A percentile compares a stretch with the other conserved stretches of the same genome.
These are phyloP conservation scores for Entonaema liquescens DNA, from an alignment of 495 filamentous ascomycete genomes.

Conservation along the genomic window DNA sequence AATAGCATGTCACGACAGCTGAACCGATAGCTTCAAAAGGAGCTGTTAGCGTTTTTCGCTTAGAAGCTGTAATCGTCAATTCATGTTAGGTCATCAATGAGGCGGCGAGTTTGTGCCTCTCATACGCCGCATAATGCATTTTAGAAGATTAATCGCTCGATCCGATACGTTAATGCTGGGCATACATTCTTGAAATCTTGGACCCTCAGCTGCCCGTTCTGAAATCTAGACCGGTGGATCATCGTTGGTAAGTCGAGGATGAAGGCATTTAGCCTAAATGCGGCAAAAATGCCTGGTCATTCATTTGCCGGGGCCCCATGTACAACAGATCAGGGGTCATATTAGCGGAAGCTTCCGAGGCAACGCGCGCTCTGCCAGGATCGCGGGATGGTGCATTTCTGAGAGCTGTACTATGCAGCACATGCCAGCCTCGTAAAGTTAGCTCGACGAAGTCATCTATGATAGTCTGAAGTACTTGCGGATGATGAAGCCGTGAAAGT, in stretches of 20 bases:
- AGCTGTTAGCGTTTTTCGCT: constrained; percentile 18
- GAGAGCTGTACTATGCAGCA: constrained; percentile 8
- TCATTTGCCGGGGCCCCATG: constrained; percentile 34
- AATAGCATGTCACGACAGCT: neutral
- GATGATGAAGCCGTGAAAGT: constrained; percentile 19
- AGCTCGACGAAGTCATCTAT: constrained; percentile 7
- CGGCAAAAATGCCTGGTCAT: constrained; percentile 34
- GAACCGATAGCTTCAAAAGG: constrained; percentile 6
- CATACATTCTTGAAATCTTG: constrained; percentile 25
- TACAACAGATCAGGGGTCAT: neutral
- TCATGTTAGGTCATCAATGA: constrained; percentile 6
- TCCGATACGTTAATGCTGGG: constrained; percentile 15
- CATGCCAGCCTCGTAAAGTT: constrained; percentile 7
- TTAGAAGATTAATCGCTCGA: constrained; percentile 24
- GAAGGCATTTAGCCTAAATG: constrained; percentile 39
- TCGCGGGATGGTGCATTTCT: constrained; percentile 20
- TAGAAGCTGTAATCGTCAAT: constrained; percentile 3
- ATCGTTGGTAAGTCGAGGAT: constrained; percentile 12
- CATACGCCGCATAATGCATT: constrained; percentile 18
- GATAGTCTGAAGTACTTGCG: constrained; percentile 14
- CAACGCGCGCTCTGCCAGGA: constrained; percentile 11
- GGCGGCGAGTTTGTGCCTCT: constrained; percentile 13
- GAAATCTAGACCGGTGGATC: constrained; percentile 36
- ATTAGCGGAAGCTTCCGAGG: constrained; percentile 35
- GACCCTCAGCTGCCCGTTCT: constrained; percentile 14